A percentile compares a stretch with the other conserved stretches of the same genome.
phyloP scores from a whole-genome alignment of 2,329 filamentous ascomycete genomes.

The Exophiala alcalophila region DNA sequence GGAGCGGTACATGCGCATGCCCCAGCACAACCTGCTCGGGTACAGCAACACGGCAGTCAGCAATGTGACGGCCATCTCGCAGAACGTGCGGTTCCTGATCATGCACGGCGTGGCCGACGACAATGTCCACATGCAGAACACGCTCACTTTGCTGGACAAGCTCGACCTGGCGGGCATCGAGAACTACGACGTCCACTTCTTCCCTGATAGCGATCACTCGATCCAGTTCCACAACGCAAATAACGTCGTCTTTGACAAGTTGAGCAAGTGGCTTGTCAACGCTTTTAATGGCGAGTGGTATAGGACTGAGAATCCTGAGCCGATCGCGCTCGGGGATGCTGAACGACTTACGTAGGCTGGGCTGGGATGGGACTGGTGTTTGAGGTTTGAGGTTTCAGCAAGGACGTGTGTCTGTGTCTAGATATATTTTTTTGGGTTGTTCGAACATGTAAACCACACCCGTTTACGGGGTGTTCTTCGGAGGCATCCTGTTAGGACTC shows the following conservation, averaged over 20 bases:
- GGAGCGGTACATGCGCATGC: constrained; percentile 95
- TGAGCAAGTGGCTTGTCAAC: constrained; percentile 89
- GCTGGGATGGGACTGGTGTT: no score
- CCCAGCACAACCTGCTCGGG: constrained; percentile 73
- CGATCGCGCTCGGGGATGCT: constrained; percentile 10
- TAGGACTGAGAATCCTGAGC: constrained; percentile 37
- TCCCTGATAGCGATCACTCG: constrained; percentile 91
- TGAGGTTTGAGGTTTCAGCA: no score
- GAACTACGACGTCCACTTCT: constrained; percentile 96
- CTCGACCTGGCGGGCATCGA: constrained; percentile 76
- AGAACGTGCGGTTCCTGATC: constrained; percentile 82
- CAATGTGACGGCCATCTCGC: constrained; percentile 68
- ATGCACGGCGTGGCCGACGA: constrained; percentile 98
- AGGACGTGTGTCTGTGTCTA: no score
- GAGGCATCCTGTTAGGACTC: no score
- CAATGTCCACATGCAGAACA: constrained; percentile 97
- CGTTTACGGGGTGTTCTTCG: no score
- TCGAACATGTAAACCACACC: no score
- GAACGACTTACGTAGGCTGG: no score
- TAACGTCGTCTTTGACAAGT: constrained; percentile 82
- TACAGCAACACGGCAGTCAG: constrained; percentile 73
- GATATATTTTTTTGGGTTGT: no score
- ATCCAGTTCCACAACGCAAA: constrained; percentile 96
- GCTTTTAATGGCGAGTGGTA: constrained; percentile 98
- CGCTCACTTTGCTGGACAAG: constrained; percentile 79